phyloP scores from a whole-genome alignment of 129 eudicot species.

The Escallonia rubra region DNA sequence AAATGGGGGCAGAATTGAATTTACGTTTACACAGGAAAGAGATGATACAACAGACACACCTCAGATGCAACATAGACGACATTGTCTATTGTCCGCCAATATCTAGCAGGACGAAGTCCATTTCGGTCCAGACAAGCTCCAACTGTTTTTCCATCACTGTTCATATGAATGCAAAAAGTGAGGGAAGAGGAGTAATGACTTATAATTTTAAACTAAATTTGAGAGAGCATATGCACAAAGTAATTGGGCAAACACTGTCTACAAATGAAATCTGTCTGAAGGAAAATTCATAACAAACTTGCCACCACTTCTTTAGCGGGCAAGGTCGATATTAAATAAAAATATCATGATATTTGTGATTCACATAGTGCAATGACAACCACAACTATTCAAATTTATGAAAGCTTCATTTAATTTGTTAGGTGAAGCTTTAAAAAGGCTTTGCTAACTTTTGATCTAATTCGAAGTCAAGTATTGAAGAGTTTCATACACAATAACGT shows the following conservation, averaged over 20 bases:
- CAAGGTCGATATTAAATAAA: no score
- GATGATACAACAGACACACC: slow-evolving; percentile 33
- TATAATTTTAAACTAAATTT: neutral
- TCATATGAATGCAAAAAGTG: neutral
- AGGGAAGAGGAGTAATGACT: neutral
- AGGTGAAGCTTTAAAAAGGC: no score
- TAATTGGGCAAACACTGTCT: neutral
- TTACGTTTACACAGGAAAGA: no score
- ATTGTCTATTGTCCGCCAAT: slow-evolving; percentile 95
- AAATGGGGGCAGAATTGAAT: no score
- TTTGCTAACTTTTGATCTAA: no score
- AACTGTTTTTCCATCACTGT: slow-evolving; percentile 97
- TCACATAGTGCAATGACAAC: no score
- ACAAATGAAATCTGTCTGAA: neutral
- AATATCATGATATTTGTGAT: no score
- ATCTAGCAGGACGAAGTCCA: slow-evolving; percentile 99
- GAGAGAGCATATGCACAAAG: neutral
- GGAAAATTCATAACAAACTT: neutral
- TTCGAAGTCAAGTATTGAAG: no score
- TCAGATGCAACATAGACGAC: slow-evolving; percentile 99
- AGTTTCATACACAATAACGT: no score
- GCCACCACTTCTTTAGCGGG: no score
- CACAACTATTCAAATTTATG: no score
- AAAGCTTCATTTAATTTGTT: no score
- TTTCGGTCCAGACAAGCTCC: slow-evolving; percentile 98